A percentile compares a stretch with the other conserved stretches of the same genome.
phyloP scores from a whole-genome alignment of 768 basidiomycete genomes.

The Boletus rubescentipes region DNA sequence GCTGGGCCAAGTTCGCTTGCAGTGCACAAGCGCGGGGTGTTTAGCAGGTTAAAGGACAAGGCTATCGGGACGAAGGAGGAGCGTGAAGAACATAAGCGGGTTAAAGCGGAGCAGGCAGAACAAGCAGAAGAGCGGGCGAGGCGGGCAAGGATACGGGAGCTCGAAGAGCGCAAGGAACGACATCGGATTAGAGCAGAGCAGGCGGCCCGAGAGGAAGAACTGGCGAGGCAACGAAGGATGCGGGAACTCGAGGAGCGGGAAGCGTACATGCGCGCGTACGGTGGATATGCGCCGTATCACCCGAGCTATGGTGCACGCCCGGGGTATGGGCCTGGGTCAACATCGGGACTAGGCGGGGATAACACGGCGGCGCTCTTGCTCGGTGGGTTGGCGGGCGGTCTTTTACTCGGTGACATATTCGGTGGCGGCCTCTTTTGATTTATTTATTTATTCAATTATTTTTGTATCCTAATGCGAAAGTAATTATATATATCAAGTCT shows the following conservation, averaged over 20 bases:
- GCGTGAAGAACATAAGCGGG: conserved; percentile 44
- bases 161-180: conserved; percentile 28
- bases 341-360: not conserved
- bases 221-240: not conserved
- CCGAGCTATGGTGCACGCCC: conserved; percentile 13
- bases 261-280: conserved; percentile 36
- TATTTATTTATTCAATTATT: conserved; percentile 13
- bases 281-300: conserved; percentile 32
- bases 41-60: conserved; percentile 63
- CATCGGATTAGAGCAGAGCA: too few relatives aligned
- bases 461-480: conserved; percentile 6
- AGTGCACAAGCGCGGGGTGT: conserved; percentile 50
- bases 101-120: conserved; percentile 32
- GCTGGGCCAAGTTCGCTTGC: not conserved
- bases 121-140: conserved; percentile 20
- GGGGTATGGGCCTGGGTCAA: not conserved
- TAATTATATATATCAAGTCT: too few relatives aligned
- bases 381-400: conserved; percentile 49
- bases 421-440: conserved; percentile 35
- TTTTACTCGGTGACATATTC: conserved; percentile 47
- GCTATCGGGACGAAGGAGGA: conserved; percentile 65
- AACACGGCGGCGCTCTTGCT: conserved; percentile 27
- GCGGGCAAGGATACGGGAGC: conserved; percentile 19
- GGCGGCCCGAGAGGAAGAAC: too few relatives aligned
- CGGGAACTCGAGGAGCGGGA: conserved; percentile 30